Conservation (phyloP, 805 yeast species). For the Saccharomyces jurei region DNA sequence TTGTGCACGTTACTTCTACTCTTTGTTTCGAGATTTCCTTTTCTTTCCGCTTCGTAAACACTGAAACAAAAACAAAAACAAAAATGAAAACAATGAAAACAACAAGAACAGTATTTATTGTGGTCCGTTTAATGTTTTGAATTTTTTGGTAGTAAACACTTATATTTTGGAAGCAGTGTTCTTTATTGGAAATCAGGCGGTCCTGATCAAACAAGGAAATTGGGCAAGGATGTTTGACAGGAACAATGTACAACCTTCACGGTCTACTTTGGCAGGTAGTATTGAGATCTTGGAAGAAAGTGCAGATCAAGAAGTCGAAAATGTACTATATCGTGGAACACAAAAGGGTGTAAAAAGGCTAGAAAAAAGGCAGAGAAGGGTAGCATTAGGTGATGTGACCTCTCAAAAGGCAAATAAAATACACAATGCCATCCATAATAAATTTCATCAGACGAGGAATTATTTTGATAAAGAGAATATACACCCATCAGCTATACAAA, state of each 20-base stretch:
- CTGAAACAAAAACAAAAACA: neutral
- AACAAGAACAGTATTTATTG: neutral
- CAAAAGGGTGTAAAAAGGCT: neutral
- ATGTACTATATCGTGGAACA: neutral
- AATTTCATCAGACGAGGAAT: neutral
- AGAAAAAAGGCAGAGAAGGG: slow-evolving; percentile 1
- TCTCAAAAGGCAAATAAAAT: slow-evolving; percentile 7
- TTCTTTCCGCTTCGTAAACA: neutral
- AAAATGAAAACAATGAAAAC: neutral
- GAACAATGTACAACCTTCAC: neutral
- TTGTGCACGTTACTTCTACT: neutral
- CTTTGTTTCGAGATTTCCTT: neutral
- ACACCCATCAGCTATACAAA: neutral
- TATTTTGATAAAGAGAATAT: neutral
- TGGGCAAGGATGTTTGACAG: neutral
- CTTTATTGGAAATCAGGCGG: neutral
- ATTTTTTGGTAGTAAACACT: neutral
- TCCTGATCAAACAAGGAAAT: neutral
- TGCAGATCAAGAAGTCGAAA: neutral
- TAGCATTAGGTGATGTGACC: slow-evolving; percentile 19
- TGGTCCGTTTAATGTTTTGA: neutral
- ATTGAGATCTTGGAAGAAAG: neutral
- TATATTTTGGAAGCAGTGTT: neutral
- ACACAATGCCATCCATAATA: neutral
- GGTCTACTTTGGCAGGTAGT: neutral